phyloP scores from a whole-genome alignment of 2,329 filamentous ascomycete species.

The Apiospora malaysiana region DNA sequence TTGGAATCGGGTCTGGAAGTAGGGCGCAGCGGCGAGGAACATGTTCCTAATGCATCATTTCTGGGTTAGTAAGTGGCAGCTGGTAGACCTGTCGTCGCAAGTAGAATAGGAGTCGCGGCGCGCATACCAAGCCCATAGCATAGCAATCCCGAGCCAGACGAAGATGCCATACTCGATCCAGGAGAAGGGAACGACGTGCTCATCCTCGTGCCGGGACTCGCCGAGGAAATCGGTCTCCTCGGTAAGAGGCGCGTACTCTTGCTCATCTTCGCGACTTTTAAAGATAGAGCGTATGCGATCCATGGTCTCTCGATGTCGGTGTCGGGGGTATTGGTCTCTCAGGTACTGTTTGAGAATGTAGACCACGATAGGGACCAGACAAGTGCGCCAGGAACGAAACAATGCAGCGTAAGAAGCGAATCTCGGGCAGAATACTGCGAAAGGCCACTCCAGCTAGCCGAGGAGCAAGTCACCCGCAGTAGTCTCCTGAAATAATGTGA shows the following conservation, averaged over 20 bases:
- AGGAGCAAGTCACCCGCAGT: background rate
- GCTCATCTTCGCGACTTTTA: slow-evolving; percentile 37
- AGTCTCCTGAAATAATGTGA: background rate
- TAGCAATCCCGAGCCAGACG: slow-evolving; percentile 82
- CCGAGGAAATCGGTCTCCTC: slow-evolving; percentile 33
- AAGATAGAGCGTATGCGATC: slow-evolving; percentile 48
- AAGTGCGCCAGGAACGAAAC: background rate
- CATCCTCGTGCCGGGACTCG: slow-evolving; percentile 21
- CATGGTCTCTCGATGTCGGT: slow-evolving; percentile 31
- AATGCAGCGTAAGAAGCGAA: background rate
- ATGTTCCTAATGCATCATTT: slow-evolving; percentile 74
- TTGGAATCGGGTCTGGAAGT: slow-evolving; percentile 85
- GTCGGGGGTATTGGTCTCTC: background rate
- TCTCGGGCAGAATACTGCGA: background rate
- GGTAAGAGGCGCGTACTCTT: slow-evolving; percentile 43
- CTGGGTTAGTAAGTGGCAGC: background rate
- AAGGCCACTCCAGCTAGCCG: background rate
- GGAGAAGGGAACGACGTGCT: slow-evolving; percentile 67
- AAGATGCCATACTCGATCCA: slow-evolving; percentile 89
- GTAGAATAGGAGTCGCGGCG: background rate
- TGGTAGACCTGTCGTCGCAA: background rate
- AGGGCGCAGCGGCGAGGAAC: slow-evolving; percentile 94
- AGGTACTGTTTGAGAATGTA: background rate
- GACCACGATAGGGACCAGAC: background rate
- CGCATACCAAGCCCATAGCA: slow-evolving; percentile 94